A percentile compares a stretch with the other conserved stretches of the same genome.
Conservation (phyloP, 805 yeast genomes). For the Candida orba region DNA sequence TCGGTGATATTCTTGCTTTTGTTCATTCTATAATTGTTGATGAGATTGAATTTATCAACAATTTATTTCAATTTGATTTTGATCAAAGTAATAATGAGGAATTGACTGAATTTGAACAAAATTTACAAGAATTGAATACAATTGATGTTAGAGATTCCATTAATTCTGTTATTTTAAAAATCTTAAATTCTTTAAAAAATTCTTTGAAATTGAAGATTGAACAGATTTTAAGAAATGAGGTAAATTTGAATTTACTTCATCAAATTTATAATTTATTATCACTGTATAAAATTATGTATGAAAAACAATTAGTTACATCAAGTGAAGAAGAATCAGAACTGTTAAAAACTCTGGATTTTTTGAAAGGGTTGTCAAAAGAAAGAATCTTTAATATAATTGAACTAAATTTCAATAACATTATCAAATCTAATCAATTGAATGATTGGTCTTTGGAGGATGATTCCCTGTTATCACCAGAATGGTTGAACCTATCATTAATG, state of each 20-base stretch:
- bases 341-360: conserved; percentile 21
- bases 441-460: conserved; percentile 32
- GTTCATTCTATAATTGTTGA: conserved; percentile 80
- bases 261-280: conserved; percentile 57
- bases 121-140: conserved; percentile 15
- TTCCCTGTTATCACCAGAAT: conserved; percentile 77
- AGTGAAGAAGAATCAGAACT: conserved; percentile 16
- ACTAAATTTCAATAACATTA: conserved; percentile 25
- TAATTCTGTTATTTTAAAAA: conserved; percentile 36
- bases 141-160: conserved; percentile 14
- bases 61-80: conserved; percentile 44
- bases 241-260: conserved; percentile 45
- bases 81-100: conserved; percentile 12
- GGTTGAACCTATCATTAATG: conserved; percentile 61
- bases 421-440: conserved; percentile 17
- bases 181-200: conserved; percentile 47
- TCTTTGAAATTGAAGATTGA: conserved; percentile 62
- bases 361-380: conserved; percentile 30
- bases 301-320: conserved; percentile 16
- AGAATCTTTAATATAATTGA: conserved; percentile 35
- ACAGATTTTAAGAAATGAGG: conserved; percentile 59
- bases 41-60: conserved; percentile 70
- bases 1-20: conserved; percentile 86
- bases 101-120: conserved; percentile 26
- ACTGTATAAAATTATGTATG: conserved; percentile 64